Evolutionary conservation across 805 yeast species (phyloP).

Genomic region (Lachancea sp.): DNA sequence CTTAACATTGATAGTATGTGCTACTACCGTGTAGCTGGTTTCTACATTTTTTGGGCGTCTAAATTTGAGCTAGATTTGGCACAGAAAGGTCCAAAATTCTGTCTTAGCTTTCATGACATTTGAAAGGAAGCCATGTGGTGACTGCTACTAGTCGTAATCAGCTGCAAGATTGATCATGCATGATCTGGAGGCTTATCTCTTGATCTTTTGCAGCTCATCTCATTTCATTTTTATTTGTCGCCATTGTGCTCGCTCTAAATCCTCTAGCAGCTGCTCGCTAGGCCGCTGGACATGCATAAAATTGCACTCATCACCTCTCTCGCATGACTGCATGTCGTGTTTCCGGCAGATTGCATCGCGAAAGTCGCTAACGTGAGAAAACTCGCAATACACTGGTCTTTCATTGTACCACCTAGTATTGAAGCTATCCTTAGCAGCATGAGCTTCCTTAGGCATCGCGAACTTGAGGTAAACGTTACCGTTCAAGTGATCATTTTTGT

Average conservation of each 20-base stretch:
- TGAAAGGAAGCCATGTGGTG: too few species aligned
- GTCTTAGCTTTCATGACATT: too few species aligned
- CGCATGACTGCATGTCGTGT: constrained; percentile 56
- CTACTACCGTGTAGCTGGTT: too few species aligned
- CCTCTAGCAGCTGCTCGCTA: constrained; percentile 35
- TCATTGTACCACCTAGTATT: constrained; percentile 79
- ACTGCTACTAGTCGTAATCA: too few species aligned
- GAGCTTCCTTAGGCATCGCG: constrained; percentile 49
- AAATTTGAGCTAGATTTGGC: background rate
- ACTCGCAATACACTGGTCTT: constrained; percentile 71
- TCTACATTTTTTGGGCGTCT: background rate
- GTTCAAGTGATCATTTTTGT: constrained; percentile 70
- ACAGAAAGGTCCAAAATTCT: background rate
- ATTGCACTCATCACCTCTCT: constrained; percentile 79
- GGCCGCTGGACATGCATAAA: constrained; percentile 75
- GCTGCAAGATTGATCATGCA: background rate
- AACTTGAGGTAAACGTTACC: constrained; percentile 82
- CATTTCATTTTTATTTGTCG: constrained; percentile 7
- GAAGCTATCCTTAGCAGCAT: constrained; percentile 50
- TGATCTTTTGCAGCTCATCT: background rate
- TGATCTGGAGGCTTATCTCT: too few species aligned
- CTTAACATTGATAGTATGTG: too few species aligned
- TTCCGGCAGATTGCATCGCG: constrained; percentile 71
- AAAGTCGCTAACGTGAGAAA: constrained; percentile 67
- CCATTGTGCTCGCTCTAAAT: constrained; percentile 39